Conservation (phyloP, 140 eudicot species). For the Cichorium intybus region DNA sequence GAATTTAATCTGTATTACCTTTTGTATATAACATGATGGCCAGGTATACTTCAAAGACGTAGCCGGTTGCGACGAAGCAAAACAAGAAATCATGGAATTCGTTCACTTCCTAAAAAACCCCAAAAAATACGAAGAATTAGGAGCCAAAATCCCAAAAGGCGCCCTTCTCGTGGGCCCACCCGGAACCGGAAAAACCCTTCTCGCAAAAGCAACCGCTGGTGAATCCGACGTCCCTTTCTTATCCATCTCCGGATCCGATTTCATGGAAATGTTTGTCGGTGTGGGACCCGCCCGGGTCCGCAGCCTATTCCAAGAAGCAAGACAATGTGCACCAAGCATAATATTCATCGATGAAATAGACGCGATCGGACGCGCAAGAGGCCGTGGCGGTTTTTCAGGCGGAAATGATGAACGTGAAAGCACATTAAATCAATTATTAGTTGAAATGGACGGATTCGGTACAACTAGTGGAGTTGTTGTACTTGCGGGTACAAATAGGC, state of each 20-base stretch:
- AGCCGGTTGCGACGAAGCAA: conserved; percentile 94
- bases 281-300: conserved; percentile 90
- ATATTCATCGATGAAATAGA: conserved; percentile 86
- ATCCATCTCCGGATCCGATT: conserved; percentile 84
- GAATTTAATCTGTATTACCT: background rate
- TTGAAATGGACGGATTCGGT: conserved; percentile 96
- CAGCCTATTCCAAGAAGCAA: conserved; percentile 84
- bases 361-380: conserved; percentile 94
- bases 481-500: conserved; percentile 88
- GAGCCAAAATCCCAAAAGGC: conserved; percentile 92
- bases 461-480: conserved; percentile 86
- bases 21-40: conserved; percentile 10
- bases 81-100: conserved; percentile 93
- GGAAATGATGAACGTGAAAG: conserved; percentile 85
- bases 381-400: conserved; percentile 84
- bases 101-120: conserved; percentile 91
- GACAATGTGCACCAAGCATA: conserved; percentile 90
- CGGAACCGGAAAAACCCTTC: conserved; percentile 90
- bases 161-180: conserved; percentile 97
- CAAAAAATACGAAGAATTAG: conserved; percentile 81
- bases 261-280: conserved; percentile 96
- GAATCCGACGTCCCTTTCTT: conserved; percentile 86
- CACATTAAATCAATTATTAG: conserved; percentile 78
- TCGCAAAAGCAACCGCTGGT: conserved; percentile 94
- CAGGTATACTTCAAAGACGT: conserved; percentile 85